Base-by-base conservation (phyloP, 106 monocot genomes). In the Dendrobium officinale region DNA sequence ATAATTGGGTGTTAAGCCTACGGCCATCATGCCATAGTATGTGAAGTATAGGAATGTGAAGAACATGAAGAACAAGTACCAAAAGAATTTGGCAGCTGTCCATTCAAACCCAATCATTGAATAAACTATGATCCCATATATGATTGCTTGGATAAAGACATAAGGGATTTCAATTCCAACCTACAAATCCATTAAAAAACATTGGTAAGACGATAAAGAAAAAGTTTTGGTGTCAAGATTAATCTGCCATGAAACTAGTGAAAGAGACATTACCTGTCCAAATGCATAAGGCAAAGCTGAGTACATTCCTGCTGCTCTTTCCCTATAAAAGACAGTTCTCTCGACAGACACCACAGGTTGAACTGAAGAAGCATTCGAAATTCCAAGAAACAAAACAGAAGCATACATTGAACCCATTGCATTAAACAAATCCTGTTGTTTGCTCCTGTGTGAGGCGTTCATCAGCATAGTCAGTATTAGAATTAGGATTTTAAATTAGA, bases 261-360 rank as follows among this genome's bases (percentile, higher is more conserved):
- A 49, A 91, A 91, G 51, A 86, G 82, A 59, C 80, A 75, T n/a
- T 49, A 77, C 77, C 24, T 86, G 85, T 56, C 42, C 85, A 31
- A 86, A 86, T 24, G 82, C 79, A 55, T 82, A 82, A 15, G 85
- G 78, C 31, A 86, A 10, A 17, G 85, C 81, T 0, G 84, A 84
- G 31, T 84, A 84, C 84, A 84, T 84, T 31, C 84, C 79, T 20
- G 84, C 79, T 0, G 80, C 80, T 68, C 61, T 85, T 55, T 85
- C 85, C 48, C 80, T 67, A 43, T 85, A 85, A 9, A 85, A 82
- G 19, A 86, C 85, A 3, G 82, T 86, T n/a, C 85, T 44, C 33
- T 86, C 85, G 15, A 82, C 24, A 19, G 59, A 78, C 13, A 86
- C 75, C 16, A 86, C 67, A 0, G 85, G 80, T 27, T 81, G 80